phyloP scores from a whole-genome alignment of 2,329 filamentous ascomycete genomes.

The Pseudocercospora vitis region DNA sequence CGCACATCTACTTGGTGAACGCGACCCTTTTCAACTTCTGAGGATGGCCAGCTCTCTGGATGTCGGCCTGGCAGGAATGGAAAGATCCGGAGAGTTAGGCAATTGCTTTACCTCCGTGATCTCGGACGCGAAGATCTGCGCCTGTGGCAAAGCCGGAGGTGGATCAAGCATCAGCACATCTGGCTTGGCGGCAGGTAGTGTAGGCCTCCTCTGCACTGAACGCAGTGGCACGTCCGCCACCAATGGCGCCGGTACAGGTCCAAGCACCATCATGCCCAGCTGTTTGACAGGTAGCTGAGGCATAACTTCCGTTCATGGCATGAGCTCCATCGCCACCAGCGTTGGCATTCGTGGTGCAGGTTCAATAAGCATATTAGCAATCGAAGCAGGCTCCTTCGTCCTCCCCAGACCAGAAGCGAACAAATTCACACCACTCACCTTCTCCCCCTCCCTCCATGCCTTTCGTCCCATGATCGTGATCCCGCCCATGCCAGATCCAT shows the following conservation, averaged over 20 bases:
- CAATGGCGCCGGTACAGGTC: too few species aligned
- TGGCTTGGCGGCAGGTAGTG: background rate
- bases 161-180: background rate
- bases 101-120: background rate
- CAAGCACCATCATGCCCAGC: too few species aligned
- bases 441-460: background rate
- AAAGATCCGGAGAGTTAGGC: background rate
- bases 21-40: too few species aligned
- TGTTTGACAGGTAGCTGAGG: too few species aligned
- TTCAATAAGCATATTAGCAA: background rate
- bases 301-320: too few species aligned
- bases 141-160: background rate
- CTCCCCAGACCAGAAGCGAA: background rate
- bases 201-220: too few species aligned
- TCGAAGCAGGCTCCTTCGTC: background rate
- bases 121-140: background rate
- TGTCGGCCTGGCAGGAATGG: background rate
- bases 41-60: background rate
- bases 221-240: too few species aligned
- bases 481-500: background rate
- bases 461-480: conserved; percentile 5
- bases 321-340: too few species aligned
- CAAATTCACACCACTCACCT: background rate
- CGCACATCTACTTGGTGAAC: too few species aligned
- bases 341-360: too few species aligned